Evolutionary conservation across 495 filamentous ascomycete genomes (phyloP).

Genomic region (Geoglossum glabrum): DNA sequence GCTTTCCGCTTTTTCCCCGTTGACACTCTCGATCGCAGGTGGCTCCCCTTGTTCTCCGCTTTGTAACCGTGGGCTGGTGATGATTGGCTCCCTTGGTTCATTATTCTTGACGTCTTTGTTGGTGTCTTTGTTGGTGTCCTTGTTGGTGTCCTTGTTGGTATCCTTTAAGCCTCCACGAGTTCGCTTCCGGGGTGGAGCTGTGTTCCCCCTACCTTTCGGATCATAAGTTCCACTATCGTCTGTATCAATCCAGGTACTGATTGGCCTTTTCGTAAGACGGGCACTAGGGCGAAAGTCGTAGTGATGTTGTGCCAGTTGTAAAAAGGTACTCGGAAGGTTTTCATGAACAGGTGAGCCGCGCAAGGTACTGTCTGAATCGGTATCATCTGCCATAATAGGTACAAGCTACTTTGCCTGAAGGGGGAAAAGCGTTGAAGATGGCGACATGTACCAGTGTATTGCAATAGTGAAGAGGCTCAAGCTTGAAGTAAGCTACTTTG

Average conservation of each 20-base stretch:
- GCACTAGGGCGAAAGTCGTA: not conserved
- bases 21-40: not conserved
- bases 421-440: too few species aligned
- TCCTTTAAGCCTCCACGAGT: not conserved
- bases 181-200: not conserved
- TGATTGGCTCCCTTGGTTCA: not conserved
- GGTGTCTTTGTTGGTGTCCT: too few species aligned
- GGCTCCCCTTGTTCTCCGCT: not conserved
- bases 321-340: not conserved
- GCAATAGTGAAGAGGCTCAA: too few species aligned
- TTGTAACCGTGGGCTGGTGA: not conserved
- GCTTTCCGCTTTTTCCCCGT: not conserved
- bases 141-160: not conserved
- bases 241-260: not conserved
- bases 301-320: not conserved
- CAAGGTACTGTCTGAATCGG: too few species aligned
- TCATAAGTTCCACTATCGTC: conserved; percentile 3
- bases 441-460: too few species aligned
- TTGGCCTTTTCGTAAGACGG: not conserved
- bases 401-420: too few species aligned
- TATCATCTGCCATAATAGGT: too few species aligned
- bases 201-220: not conserved
- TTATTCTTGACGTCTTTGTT: not conserved
- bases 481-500: too few species aligned
- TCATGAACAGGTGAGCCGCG: too few species aligned